phyloP scores from a whole-genome alignment of 805 yeast genomes.

The Saccharomycopsis sp. region DNA sequence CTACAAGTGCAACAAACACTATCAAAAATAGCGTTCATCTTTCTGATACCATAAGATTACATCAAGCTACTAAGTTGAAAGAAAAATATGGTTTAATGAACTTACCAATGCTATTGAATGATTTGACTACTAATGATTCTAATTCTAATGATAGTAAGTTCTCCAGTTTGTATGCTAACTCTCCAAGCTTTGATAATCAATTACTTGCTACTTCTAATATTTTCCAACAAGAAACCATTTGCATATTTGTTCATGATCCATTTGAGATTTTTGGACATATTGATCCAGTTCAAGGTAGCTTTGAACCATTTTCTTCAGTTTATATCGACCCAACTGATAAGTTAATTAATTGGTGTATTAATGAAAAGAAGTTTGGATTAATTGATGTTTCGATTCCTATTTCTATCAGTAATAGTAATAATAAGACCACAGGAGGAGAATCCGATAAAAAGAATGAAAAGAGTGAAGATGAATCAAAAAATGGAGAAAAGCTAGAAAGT shows the following conservation, averaged over 20 bases:
- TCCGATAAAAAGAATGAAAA: slow-evolving; percentile 1
- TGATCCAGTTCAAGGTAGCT: slow-evolving; percentile 68
- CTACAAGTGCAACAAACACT: no score
- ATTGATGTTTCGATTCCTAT: slow-evolving; percentile 79
- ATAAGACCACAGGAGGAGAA: no score
- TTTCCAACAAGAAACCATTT: slow-evolving; percentile 48
- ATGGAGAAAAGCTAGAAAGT: background rate
- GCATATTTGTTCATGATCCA: slow-evolving; percentile 79
- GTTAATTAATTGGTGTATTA: slow-evolving; percentile 56
- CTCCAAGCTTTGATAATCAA: slow-evolving; percentile 48
- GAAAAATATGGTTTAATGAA: slow-evolving; percentile 47
- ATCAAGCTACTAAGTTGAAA: slow-evolving; percentile 52
- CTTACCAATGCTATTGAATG: slow-evolving; percentile 50
- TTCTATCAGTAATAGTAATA: slow-evolving; percentile 28
- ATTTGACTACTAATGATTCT: slow-evolving; percentile 20
- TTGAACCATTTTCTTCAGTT: slow-evolving; percentile 63
- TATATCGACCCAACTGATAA: slow-evolving; percentile 65
- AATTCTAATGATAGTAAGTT: slow-evolving; percentile 6
- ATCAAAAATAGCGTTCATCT: slow-evolving; percentile 41
- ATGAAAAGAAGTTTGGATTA: slow-evolving; percentile 54
- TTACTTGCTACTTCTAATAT: slow-evolving; percentile 65
- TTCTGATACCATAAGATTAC: slow-evolving; percentile 65
- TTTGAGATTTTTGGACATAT: slow-evolving; percentile 86
- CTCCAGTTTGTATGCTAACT: slow-evolving; percentile 21
- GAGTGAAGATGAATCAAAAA: background rate